phyloP scores from a whole-genome alignment of 345 rosid genomes.

The Eutrema yunnanense region DNA sequence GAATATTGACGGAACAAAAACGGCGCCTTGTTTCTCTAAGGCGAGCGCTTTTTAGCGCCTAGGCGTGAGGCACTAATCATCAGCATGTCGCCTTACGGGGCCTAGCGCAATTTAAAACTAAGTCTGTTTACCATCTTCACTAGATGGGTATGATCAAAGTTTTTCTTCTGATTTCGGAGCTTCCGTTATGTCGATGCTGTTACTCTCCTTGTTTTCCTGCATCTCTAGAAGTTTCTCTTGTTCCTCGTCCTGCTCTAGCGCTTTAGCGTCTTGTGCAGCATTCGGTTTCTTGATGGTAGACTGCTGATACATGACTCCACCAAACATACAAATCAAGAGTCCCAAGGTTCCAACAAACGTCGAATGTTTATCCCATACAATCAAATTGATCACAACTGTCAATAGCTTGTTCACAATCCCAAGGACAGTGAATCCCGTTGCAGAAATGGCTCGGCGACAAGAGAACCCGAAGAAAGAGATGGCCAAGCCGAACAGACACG shows the following conservation, averaged over 20 bases:
- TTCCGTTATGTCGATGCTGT: constrained; percentile 26
- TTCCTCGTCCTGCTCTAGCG: constrained; percentile 54
- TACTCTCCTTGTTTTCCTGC: constrained; percentile 40
- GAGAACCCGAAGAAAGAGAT: constrained; percentile 98
- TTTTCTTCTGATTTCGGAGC: constrained; percentile 18
- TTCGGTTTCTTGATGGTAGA: constrained; percentile 69
- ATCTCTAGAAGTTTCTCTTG: constrained; percentile 67
- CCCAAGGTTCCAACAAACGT: constrained; percentile 74
- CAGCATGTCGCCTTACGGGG: no score
- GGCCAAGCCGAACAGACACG: constrained; percentile 80
- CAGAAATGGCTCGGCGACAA: constrained; percentile 87
- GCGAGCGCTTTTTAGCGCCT: no score
- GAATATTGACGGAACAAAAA: no score
- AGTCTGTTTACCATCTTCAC: neutral
- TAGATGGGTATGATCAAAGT: constrained; percentile 12
- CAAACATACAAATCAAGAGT: constrained; percentile 81
- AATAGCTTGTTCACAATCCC: constrained; percentile 91
- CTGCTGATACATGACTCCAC: constrained; percentile 92
- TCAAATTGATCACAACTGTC: constrained; percentile 80
- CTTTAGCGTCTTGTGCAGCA: constrained; percentile 36
- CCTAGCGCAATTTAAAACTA: no score
- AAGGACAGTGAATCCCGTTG: constrained; percentile 97
- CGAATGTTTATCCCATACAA: constrained; percentile 95
- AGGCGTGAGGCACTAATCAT: no score
- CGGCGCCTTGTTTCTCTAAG: no score